These are phyloP conservation scores for Colletotrichum liaoningense DNA, from an alignment of 2,329 filamentous ascomycete genomes.

Conservation along the genomic window DNA sequence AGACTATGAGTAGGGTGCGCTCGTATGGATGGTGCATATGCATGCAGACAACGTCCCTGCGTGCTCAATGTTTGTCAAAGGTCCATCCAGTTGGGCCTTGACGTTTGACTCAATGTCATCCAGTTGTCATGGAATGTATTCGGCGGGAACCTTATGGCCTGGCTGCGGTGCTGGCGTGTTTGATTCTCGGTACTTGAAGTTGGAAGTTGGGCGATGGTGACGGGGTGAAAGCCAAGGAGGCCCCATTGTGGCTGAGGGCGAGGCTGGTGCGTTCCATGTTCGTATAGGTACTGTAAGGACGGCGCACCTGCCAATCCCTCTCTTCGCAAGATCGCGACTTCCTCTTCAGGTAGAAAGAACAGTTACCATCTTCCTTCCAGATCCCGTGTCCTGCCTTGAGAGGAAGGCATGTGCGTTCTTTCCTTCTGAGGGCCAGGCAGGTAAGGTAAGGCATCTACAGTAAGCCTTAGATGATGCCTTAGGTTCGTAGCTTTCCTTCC, in stretches of 20 bases:
- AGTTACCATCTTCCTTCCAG: background rate
- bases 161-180: background rate
- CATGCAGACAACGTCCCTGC: background rate
- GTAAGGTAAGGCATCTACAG: no score
- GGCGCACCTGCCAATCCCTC: no score
- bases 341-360: background rate
- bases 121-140: background rate
- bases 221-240: background rate
- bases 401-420: background rate
- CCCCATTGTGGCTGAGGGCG: background rate
- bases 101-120: background rate
- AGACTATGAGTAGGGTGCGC: background rate
- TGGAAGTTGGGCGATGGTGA: background rate
- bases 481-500: background rate
- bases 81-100: background rate
- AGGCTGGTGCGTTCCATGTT: background rate
- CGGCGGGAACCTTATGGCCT: background rate
- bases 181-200: background rate
- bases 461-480: no score
- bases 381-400: no score
- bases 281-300: no score
- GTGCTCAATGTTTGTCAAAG: background rate
- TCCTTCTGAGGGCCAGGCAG: no score
- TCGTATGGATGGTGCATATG: slow-evolving; percentile 2
- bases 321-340: background rate